A percentile compares a stretch with the other conserved stretches of the same genome.
Conservation (phyloP, 805 yeast species). For the Kluyveromyces wickerhamii region DNA sequence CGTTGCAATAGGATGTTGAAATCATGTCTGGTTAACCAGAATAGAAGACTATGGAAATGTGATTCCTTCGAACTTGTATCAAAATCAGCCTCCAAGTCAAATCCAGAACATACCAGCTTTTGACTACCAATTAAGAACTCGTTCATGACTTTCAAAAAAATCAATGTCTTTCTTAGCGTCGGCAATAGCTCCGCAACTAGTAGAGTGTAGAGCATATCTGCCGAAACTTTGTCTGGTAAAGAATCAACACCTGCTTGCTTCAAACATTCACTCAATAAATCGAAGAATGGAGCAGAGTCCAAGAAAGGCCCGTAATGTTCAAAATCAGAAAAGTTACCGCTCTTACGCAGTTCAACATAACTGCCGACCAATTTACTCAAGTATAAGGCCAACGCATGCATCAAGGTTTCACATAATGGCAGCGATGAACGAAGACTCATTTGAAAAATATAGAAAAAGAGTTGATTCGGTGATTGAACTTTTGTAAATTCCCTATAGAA, state of each 20-base stretch:
- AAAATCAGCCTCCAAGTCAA: slow-evolving; percentile 14
- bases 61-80: slow-evolving; percentile 1
- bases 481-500: neutral
- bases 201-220: slow-evolving; percentile 11
- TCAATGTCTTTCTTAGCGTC: slow-evolving; percentile 25
- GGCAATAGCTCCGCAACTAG: slow-evolving; percentile 20
- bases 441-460: slow-evolving; percentile 26
- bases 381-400: slow-evolving; percentile 12
- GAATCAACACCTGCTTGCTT: neutral
- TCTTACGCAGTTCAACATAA: neutral
- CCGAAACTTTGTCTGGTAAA: neutral
- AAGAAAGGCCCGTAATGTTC: neutral
- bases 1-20: neutral
- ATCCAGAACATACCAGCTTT: slow-evolving; percentile 18
- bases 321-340: neutral
- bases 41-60: neutral
- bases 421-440: slow-evolving; percentile 14
- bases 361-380: neutral
- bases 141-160: slow-evolving; percentile 28
- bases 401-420: slow-evolving; percentile 14
- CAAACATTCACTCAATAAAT: neutral
- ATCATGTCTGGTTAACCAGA: neutral
- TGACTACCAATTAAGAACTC: slow-evolving; percentile 23
- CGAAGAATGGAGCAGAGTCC: neutral
- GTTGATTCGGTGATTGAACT: slow-evolving; percentile 18